Percentiles rank a stretch among this genome's conserved stretches.
Evolutionary conservation across 2,329 filamentous ascomycete genomes (phyloP).

Genomic region (Teratosphaeria nubilosa): DNA sequence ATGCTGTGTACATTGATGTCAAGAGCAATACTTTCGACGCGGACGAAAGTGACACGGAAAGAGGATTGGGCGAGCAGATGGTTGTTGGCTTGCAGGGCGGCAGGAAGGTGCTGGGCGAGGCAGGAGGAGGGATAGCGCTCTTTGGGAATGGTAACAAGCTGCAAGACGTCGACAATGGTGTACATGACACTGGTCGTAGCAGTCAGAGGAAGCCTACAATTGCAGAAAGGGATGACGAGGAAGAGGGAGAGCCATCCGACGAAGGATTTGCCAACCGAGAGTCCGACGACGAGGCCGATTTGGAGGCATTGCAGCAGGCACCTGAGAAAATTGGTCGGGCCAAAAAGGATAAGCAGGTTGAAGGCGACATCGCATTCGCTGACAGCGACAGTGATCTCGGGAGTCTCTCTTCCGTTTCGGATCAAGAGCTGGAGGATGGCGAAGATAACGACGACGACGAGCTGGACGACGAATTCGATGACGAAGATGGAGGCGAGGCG

Average conservation of each 20-base stretch:
- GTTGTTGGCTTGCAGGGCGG: constrained; percentile 83
- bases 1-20: constrained; percentile 82
- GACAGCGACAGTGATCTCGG: constrained; percentile 96
- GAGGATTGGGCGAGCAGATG: constrained; percentile 90
- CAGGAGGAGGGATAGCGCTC: constrained; percentile 70
- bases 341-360: constrained; percentile 35
- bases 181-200: constrained; percentile 19
- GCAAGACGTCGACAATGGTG: constrained; percentile 44
- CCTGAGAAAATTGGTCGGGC: constrained; percentile 43
- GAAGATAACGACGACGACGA: constrained; percentile 44
- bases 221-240: constrained; percentile 37
- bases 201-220: constrained; percentile 42
- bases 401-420: constrained; percentile 60
- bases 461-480: constrained; percentile 51
- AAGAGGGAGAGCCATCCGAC: constrained; percentile 43
- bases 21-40: constrained; percentile 61
- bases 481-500: constrained; percentile 61
- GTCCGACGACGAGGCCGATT: constrained; percentile 46
- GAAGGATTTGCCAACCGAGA: constrained; percentile 39
- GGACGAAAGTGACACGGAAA: constrained; percentile 55
- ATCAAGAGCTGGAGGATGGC: constrained; percentile 42
- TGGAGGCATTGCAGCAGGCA: constrained; percentile 30
- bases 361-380: constrained; percentile 76
- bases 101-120: constrained; percentile 70
- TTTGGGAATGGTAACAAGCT: constrained; percentile 71